These are phyloP conservation scores for Lablab purpureus DNA, from an alignment of 306 rosid species.

Conservation along the genomic window DNA sequence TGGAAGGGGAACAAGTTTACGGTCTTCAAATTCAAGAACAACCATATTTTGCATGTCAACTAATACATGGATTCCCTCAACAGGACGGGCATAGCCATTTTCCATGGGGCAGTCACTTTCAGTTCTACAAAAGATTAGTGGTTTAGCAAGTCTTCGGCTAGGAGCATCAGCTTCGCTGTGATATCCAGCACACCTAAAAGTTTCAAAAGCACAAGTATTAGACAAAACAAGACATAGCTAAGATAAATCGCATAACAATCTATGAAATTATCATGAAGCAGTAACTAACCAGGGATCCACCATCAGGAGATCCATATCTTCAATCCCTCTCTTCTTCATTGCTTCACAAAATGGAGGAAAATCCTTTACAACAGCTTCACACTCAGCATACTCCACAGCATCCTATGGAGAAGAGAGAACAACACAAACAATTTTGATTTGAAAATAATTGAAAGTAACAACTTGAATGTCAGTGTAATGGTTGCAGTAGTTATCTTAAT, in stretches of 20 bases:
- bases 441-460: conserved; percentile 12
- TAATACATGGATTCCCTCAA: conserved; percentile 86
- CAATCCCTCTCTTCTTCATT: conserved; percentile 89
- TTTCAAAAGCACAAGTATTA: conserved; percentile 26
- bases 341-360: conserved; percentile 78
- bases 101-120: conserved; percentile 92
- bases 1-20: conserved; percentile 78
- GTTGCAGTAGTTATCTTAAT: conserved; percentile 1
- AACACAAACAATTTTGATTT: neutral
- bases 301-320: conserved; percentile 91
- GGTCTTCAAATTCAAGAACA: conserved; percentile 80
- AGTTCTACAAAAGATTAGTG: conserved; percentile 79
- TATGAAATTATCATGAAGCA: conserved; percentile 10
- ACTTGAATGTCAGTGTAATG: neutral
- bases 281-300: conserved; percentile 80
- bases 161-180: conserved; percentile 86
- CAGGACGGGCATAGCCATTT: conserved; percentile 91
- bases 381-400: conserved; percentile 88
- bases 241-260: conserved; percentile 1
- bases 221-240: conserved; percentile 8
- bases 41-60: conserved; percentile 90
- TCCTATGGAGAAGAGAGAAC: conserved; percentile 55
- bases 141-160: conserved; percentile 85
- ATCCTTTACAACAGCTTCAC: conserved; percentile 83
- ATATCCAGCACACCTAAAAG: conserved; percentile 78